These are phyloP conservation scores for Phytophthora citricola DNA, from an alignment of 352 stramenopile species.

Conservation along the genomic window DNA sequence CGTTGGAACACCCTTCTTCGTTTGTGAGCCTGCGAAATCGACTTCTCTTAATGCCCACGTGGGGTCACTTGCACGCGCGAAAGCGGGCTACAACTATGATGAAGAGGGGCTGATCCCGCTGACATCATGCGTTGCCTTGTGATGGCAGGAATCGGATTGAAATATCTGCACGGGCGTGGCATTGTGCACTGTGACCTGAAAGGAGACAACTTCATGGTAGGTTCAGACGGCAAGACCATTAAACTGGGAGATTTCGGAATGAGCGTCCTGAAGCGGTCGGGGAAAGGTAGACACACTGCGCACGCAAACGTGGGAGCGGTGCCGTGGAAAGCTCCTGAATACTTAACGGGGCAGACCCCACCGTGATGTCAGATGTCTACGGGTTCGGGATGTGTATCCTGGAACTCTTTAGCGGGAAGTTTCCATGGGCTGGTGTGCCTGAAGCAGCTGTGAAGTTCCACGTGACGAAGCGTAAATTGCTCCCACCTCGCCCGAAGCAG, in stretches of 20 bases:
- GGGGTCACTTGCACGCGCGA: constrained; percentile 18
- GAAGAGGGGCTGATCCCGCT: constrained; percentile 17
- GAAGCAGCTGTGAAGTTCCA: constrained; percentile 39
- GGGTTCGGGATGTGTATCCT: constrained; percentile 46
- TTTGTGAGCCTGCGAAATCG: constrained; percentile 36
- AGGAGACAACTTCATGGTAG: constrained; percentile 41
- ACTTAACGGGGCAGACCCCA: constrained; percentile 16
- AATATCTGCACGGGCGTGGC: constrained; percentile 38
- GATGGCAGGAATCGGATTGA: constrained; percentile 36
- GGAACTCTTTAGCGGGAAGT: constrained; percentile 34
- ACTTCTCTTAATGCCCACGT: constrained; percentile 28
- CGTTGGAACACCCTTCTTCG: constrained; percentile 37
- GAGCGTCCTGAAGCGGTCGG: constrained; percentile 34
- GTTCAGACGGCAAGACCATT: constrained; percentile 36
- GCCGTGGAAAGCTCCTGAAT: constrained; percentile 43
- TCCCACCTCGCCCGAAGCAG: constrained; percentile 25
- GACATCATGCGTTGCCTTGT: constrained; percentile 36
- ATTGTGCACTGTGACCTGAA: constrained; percentile 53
- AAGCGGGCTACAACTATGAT: constrained; percentile 14
- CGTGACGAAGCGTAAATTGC: constrained; percentile 23
- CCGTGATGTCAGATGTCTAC: constrained; percentile 36
- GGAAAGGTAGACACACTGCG: constrained; percentile 6
- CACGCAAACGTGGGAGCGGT: constrained; percentile 20
- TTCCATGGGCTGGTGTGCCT: constrained; percentile 32
- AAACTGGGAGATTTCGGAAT: constrained; percentile 46